Base-by-base conservation (phyloP, 108 stramenopile genomes). In the Nitzschia sp. region DNA sequence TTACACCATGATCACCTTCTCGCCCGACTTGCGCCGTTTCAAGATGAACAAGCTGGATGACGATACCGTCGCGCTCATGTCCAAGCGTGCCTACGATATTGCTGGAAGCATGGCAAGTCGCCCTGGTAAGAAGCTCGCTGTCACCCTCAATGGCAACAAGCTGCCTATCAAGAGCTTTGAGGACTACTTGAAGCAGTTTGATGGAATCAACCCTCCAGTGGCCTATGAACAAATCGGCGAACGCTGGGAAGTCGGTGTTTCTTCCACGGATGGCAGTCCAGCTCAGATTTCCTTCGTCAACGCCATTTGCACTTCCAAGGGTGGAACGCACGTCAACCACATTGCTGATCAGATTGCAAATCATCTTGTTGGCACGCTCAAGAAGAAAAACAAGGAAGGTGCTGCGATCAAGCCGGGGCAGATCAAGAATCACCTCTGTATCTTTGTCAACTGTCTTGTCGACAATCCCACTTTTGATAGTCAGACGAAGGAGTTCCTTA, bases 281-380 rank as follows among this genome's bases (percentile, higher is more conserved):
- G 79, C 96, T 71, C 98, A 98, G 64, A 88, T 99, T 45, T 97
- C 96, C 15, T 99, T 98, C 68, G 98, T 98, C 21, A 99, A 99
- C 77, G 84, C 95, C 25, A 99, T 99, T 65, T 82, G 83, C 59
- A 98, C 98, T n/a, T 80, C 82, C 49, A 98, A 98, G 73, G 99
- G 99, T 28, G 99, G 99, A 6, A 76, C 75, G 3, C 99, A 99
- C 75, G 98, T 98, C 2, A 79, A 85, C 35, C 90, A 81, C 76
- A 85, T 99, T 23, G 89, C 93, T 0, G 94, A 99, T 67, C 88
- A 96, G 64, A 77, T 99, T 53, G 88, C 88, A 6, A 70, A 74
- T 31, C 72, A 68, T 55, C 63, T 95, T 17, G 56, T 59, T 17
- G 75, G 78, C 23, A 59, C 68, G 3, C 64, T 91, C 35, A 95